phyloP scores from a whole-genome alignment of 1,284 basidiomycete genomes.

The Ustilago sp. region DNA sequence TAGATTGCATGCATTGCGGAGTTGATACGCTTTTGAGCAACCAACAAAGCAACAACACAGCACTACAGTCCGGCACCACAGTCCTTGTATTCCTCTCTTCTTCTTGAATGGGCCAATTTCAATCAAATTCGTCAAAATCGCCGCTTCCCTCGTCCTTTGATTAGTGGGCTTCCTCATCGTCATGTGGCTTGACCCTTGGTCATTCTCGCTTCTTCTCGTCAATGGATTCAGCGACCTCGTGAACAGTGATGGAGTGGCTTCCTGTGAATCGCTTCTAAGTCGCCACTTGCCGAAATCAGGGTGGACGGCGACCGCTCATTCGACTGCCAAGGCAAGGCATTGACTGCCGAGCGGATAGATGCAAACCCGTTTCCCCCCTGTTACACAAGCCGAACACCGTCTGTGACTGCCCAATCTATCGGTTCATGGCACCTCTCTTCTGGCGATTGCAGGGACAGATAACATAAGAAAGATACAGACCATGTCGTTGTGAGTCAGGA shows the following conservation, averaged over 20 bases:
- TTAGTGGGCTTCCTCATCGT: background rate
- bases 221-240: background rate
- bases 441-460: too few relatives aligned
- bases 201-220: background rate
- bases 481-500: too few relatives aligned
- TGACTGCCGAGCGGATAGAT: background rate
- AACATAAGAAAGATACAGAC: too few relatives aligned
- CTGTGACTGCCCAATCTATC: background rate
- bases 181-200: conserved; percentile 2
- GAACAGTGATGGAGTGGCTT: background rate
- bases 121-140: conserved; percentile 19
- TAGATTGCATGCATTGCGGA: conserved; percentile 13
- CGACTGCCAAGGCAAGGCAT: background rate
- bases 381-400: conserved; percentile 3
- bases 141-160: conserved; percentile 6
- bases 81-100: background rate
- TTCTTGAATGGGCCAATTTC: background rate
- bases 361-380: background rate
- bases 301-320: background rate
- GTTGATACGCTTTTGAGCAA: background rate
- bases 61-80: background rate
- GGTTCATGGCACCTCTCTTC: background rate
- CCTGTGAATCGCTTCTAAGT: background rate
- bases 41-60: background rate
- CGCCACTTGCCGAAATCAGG: background rate